A percentile compares a stretch with the other conserved stretches of the same genome.
Evolutionary conservation across 148 eudicot species (phyloP).

Genomic region (Nyssa sinensis): DNA sequence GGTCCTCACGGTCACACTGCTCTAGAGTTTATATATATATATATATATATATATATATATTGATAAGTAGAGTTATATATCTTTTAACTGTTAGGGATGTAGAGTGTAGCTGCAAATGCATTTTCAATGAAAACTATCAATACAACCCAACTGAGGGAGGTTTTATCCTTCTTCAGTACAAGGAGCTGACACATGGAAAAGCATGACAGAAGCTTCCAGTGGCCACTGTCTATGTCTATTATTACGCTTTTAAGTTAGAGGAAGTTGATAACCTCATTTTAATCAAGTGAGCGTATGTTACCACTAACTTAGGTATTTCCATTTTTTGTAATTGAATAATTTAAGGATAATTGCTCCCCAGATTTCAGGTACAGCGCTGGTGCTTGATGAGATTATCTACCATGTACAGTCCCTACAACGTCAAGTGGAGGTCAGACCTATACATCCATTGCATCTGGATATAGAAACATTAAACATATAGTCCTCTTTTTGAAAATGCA

Average conservation of each 20-base stretch:
- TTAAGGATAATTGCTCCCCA: conserved; percentile 28
- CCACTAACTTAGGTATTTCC: neutral
- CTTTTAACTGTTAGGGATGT: neutral
- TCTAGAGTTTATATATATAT: too few species aligned
- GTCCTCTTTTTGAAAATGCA: neutral
- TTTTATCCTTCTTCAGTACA: too few species aligned
- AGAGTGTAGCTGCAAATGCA: neutral
- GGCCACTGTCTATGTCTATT: neutral
- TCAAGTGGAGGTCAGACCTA: conserved; percentile 82
- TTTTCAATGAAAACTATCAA: too few species aligned
- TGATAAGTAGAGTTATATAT: too few species aligned
- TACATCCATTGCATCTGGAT: conserved; percentile 12
- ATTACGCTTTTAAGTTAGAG: neutral
- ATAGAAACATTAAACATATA: neutral
- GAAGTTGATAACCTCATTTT: neutral
- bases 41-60: too few species aligned
- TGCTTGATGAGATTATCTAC: conserved; percentile 94
- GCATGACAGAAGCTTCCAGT: neutral
- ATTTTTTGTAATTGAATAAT: neutral
- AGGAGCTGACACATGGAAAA: neutral
- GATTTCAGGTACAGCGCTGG: conserved; percentile 96
- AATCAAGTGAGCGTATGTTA: neutral
- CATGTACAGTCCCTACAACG: conserved; percentile 94
- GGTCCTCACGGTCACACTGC: too few species aligned
- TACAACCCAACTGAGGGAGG: neutral